These are phyloP conservation scores for Pyrrhoderma noxium DNA, from an alignment of 1,284 basidiomycete species.

Conservation along the genomic window DNA sequence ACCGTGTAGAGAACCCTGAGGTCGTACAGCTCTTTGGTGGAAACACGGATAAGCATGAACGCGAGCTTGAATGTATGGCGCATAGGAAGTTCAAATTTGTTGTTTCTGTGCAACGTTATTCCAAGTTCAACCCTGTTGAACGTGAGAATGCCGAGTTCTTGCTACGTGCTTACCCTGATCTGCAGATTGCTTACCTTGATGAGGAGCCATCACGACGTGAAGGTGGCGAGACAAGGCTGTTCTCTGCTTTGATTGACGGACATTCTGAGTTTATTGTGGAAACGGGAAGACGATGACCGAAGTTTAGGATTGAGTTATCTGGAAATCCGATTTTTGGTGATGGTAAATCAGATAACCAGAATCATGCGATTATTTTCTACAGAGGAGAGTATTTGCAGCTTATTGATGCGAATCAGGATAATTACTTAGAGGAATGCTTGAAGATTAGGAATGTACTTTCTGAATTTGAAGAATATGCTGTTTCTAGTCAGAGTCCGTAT, in stretches of 20 bases:
- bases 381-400: slow-evolving; percentile 98
- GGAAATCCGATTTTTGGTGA: slow-evolving; percentile 99
- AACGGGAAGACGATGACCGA: slow-evolving; percentile 85
- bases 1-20: slow-evolving; percentile 98
- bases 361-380: slow-evolving; percentile 98
- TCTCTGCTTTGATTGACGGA: slow-evolving; percentile 94
- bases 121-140: slow-evolving; percentile 99
- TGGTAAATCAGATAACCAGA: slow-evolving; percentile 99
- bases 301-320: slow-evolving; percentile 97
- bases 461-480: slow-evolving; percentile 93
- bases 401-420: slow-evolving; percentile 99
- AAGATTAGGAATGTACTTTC: slow-evolving; percentile 98
- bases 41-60: slow-evolving; percentile 95
- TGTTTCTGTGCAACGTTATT: slow-evolving; percentile 99
- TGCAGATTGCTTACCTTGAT: slow-evolving; percentile 97
- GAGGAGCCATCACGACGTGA: slow-evolving; percentile 93
- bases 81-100: slow-evolving; percentile 99
- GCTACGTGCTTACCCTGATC: slow-evolving; percentile 95
- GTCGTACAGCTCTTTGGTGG: slow-evolving; percentile 96
- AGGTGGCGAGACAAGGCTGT: slow-evolving; percentile 91
- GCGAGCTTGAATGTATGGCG: slow-evolving; percentile 96
- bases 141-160: slow-evolving; percentile 99
- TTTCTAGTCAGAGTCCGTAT: slow-evolving; percentile 87
- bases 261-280: slow-evolving; percentile 93
- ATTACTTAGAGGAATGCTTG: slow-evolving; percentile 98